phyloP scores from a whole-genome alignment of 768 basidiomycete species.

The Strobilomyces echinocephalus region DNA sequence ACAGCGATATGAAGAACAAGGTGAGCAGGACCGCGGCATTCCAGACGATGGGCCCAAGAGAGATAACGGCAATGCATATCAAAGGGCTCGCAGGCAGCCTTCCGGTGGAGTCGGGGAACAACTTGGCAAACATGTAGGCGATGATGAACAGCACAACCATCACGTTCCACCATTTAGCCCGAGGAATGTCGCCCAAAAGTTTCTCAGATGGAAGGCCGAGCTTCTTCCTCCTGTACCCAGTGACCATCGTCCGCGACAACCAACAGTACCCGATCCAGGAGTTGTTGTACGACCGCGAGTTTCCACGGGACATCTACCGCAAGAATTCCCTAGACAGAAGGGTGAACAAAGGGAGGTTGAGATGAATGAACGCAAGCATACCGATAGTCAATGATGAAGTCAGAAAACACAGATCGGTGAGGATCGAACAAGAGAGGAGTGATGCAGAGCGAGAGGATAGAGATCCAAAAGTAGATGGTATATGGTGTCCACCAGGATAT shows the following conservation, averaged over 20 bases:
- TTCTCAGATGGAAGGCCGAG: constrained; percentile 97
- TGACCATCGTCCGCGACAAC: constrained; percentile 95
- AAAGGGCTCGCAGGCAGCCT: constrained; percentile 73
- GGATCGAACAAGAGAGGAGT: constrained; percentile 99
- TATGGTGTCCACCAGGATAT: constrained; percentile 88
- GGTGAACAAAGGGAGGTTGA: not conserved
- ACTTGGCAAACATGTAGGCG: constrained; percentile 90
- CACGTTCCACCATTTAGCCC: constrained; percentile 86
- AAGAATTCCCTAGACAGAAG: constrained; percentile 74
- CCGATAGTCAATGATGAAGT: constrained; percentile 96
- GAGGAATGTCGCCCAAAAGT: constrained; percentile 89
- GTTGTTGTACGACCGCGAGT: constrained; percentile 94
- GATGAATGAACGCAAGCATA: constrained; percentile 30
- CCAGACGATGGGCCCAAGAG: constrained; percentile 93
- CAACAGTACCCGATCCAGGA: constrained; percentile 99
- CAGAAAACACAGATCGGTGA: constrained; percentile 97
- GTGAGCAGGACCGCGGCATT: constrained; percentile 83
- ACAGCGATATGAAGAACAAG: constrained; percentile 87
- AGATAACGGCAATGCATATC: constrained; percentile 88
- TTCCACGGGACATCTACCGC: constrained; percentile 98
- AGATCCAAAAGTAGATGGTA: constrained; percentile 97
- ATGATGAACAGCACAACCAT: constrained; percentile 85
- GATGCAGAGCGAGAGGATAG: constrained; percentile 85
- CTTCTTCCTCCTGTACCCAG: constrained; percentile 99
- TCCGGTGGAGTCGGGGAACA: constrained; percentile 66